Evolutionary conservation across 2,329 filamentous ascomycete genomes (phyloP), one percentile per base, ranked within the genome.

Genomic region (Trichoderma arundinaceum): DNA sequence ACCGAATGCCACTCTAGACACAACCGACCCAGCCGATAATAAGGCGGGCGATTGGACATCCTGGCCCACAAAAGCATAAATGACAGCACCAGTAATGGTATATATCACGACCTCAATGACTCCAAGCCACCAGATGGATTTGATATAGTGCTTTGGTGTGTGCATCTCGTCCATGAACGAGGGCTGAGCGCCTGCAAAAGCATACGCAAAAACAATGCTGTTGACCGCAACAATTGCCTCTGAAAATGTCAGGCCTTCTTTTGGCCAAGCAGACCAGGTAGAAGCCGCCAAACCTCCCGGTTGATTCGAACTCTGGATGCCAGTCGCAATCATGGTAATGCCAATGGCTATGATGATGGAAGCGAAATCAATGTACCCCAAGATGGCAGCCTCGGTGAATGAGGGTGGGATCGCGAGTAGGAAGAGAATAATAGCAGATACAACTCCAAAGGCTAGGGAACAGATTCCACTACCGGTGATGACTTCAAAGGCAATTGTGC

Each of bases 121-220:
- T 69, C 90, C 88, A 0, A 90, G 84, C 32, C 88, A 74, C 71
- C 82, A 81, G 65, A 92, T 83, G 9, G 88, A 84, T 78, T 84
- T 83, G 68, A 76, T 69, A 66, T 78, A 83, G 71, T 83, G 79
- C 1, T 39, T 35, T 4, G 81, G 81, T 0, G 80, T 82, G 69
- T 83, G 81, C 81, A 83, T 83, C 74, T 83, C 81, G 68, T 83
- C 81, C 81, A 83, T 83, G 70, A 83, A 83, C 72, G 78, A 80
- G 75, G 83, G 83, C 71, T 83, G 81, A 75, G 80, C 82, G 56
- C 83, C 77, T 67, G 81, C 79, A 66, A 83, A 83, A 67, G 86
- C 82, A 78, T 89, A 92, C 62, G 90, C 89, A 67, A 92, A 87
- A 66, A 90, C 82, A 63, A 92, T 92, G 77, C 91, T 91, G 72